Evolutionary conservation across 495 filamentous ascomycete species (phyloP).

Genomic region (Aspergillus homomorphus): DNA sequence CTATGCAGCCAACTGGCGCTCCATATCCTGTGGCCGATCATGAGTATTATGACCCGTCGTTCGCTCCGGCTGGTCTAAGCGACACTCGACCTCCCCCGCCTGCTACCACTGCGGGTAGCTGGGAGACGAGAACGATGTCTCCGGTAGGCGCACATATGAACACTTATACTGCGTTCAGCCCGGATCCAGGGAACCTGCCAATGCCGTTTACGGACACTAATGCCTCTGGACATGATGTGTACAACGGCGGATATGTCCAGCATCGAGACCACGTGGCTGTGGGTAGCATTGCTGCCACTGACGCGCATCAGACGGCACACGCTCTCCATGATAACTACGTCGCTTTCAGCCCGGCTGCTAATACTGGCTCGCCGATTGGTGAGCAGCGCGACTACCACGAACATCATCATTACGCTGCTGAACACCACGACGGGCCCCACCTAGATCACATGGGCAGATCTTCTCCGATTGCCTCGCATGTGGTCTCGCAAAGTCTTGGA

Average conservation of each 20-base stretch:
- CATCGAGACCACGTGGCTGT: not conserved
- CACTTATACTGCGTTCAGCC: not conserved
- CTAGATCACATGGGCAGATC: not conserved
- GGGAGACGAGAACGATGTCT: not conserved
- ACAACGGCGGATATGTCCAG: not conserved
- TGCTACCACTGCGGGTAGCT: not conserved
- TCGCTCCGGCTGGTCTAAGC: slow-evolving; percentile 2
- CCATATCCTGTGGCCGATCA: slow-evolving; percentile 7
- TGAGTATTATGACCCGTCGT: slow-evolving; percentile 13
- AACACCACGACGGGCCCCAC: not conserved
- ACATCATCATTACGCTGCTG: not conserved
- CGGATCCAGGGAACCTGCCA: not conserved
- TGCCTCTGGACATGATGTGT: not conserved
- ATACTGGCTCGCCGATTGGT: not conserved
- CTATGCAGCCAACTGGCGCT: not conserved
- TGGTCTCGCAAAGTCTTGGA: not conserved
- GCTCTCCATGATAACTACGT: not conserved
- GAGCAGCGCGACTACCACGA: not conserved
- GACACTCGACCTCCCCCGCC: not conserved
- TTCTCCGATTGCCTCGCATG: not conserved
- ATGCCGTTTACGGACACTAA: not conserved
- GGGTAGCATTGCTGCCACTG: not conserved
- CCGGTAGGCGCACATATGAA: not conserved
- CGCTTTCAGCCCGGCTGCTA: not conserved
- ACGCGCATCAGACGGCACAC: not conserved